Base-by-base conservation (phyloP, 2,329 filamentous ascomycete genomes). In the Claviceps sp. region DNA sequence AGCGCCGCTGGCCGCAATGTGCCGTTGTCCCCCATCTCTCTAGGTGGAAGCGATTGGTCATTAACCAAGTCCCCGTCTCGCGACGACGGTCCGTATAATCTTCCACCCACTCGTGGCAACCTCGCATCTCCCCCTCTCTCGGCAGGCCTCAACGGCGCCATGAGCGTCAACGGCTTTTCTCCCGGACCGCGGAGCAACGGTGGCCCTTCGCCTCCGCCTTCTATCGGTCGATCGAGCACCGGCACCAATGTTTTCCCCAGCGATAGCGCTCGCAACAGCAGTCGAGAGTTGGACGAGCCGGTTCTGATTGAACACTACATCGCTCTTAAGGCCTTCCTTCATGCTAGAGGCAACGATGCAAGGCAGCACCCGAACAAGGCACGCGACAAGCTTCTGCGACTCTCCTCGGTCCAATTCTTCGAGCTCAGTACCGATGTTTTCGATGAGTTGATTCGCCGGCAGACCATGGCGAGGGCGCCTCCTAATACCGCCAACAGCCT, bases 381-480 rank as follows among this genome's bases (percentile, higher is more conserved):
- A 52, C 84, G 90, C 62, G 93, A 97, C 69, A 98, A 98, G 75
- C 77, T 97, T 53, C 76, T 96, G 55, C 82, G 91, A 54, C 77
- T 98, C 50, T 95, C 90, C 1, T 76, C 85, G 1, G 88, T 95
- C 30, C 93, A 98, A 67, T 97, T 98, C 67, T 88, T 95, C 68
- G 93, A 98, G 71, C 78, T 98, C 56, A 96, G 90, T 69, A 97
- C 91, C 53, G 93, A 98, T 70, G 91, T 98, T 42, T 97, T 86
- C 70, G 93, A 98, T 68, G 93, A 98, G 70, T 75, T 97, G 58
- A 76, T 94, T 59, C 84, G 93, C 54, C 82, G 93, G 57, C 90
- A 97, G 67, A 79, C 86, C 58, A 75, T 76, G 50, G 76, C 76
- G 51, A 71, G 79, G 55, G 71, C 72, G 51, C 34, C 75, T 16